Conservation (phyloP, 2,329 filamentous ascomycete species). For the Fusarium odoratissimum region DNA sequence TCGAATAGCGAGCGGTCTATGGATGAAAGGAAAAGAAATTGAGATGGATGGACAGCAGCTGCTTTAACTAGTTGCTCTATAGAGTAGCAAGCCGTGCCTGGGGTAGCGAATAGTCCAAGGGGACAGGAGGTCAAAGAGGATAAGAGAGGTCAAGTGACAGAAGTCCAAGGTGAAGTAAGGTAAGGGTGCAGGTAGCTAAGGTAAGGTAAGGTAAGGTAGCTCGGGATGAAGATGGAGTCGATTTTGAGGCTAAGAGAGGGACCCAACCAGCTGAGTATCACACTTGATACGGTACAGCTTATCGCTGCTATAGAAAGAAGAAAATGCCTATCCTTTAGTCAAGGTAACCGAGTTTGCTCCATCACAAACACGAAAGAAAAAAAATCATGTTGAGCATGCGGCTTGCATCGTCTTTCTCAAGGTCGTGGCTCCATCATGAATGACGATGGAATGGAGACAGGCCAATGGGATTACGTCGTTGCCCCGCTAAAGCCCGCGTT, state of each 20-base stretch:
- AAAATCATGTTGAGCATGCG: slow-evolving; percentile 31
- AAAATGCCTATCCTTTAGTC: background rate
- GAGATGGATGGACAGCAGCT: slow-evolving; percentile 20
- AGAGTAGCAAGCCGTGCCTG: slow-evolving; percentile 12
- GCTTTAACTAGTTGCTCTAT: slow-evolving; percentile 10
- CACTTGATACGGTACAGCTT: background rate
- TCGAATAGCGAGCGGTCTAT: slow-evolving; percentile 17
- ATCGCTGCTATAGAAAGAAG: slow-evolving; percentile 3
- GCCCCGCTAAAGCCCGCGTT: slow-evolving; percentile 35
- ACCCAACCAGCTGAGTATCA: slow-evolving; percentile 14
- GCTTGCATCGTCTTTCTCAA: slow-evolving; percentile 45
- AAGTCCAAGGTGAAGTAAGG: slow-evolving; percentile 24
- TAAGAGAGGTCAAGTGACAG: slow-evolving; percentile 20
- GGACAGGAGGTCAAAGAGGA: slow-evolving; percentile 14
- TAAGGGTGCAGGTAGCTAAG: slow-evolving; percentile 9
- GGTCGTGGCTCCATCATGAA: slow-evolving; percentile 45
- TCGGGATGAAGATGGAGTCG: slow-evolving; percentile 13
- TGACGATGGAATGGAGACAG: slow-evolving; percentile 41
- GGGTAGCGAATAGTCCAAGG: slow-evolving; percentile 1
- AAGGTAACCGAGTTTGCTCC: slow-evolving; percentile 11
- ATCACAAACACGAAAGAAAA: slow-evolving; percentile 13
- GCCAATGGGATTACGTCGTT: slow-evolving; percentile 37
- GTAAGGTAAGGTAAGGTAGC: slow-evolving; percentile 7
- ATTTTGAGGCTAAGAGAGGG: background rate
- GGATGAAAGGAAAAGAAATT: slow-evolving; percentile 17